Percentiles rank a stretch among this genome's conserved stretches.
phyloP scores from a whole-genome alignment of 2,329 filamentous ascomycete genomes.

The Xylaria sp. region DNA sequence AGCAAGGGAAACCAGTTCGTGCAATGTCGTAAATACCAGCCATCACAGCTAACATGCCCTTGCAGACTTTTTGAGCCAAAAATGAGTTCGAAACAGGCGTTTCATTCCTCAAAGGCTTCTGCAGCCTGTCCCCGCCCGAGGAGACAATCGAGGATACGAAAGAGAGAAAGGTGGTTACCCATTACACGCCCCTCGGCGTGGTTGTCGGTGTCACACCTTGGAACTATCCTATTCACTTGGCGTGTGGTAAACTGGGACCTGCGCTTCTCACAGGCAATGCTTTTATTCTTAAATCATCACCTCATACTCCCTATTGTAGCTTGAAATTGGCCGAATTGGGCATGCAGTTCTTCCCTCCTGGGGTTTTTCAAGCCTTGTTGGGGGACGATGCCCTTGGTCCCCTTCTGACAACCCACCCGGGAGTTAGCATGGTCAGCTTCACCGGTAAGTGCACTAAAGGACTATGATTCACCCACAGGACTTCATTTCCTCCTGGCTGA shows the following conservation, averaged over 20 bases:
- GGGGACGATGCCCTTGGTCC: constrained; percentile 66
- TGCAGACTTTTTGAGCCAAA: not conserved
- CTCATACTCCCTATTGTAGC: constrained; percentile 51
- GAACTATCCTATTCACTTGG: constrained; percentile 59
- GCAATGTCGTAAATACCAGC: not conserved
- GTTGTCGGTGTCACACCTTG: constrained; percentile 14
- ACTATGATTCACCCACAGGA: not conserved
- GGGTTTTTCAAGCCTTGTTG: constrained; percentile 64
- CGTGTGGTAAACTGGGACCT: constrained; percentile 59
- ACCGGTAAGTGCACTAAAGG: constrained; percentile 43
- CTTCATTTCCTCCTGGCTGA: not conserved
- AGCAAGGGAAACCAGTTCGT: constrained; percentile 3
- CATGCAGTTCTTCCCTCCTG: constrained; percentile 62
- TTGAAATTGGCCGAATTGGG: constrained; percentile 66
- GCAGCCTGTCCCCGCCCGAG: not conserved
- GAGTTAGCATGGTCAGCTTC: constrained; percentile 66
- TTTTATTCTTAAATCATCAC: constrained; percentile 63
- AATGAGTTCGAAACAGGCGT: not conserved
- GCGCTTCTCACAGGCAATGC: constrained; percentile 61
- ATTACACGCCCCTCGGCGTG: constrained; percentile 16
- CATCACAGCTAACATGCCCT: not conserved
- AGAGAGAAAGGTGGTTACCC: not conserved
- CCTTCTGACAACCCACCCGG: constrained; percentile 61
- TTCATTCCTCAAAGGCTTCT: not conserved
- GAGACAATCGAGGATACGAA: constrained; percentile 2